Percentiles rank a stretch among this genome's conserved stretches.
These are phyloP conservation scores for Backusella circina DNA, from an alignment of 192 early-diverging fungal species.

Conservation along the genomic window DNA sequence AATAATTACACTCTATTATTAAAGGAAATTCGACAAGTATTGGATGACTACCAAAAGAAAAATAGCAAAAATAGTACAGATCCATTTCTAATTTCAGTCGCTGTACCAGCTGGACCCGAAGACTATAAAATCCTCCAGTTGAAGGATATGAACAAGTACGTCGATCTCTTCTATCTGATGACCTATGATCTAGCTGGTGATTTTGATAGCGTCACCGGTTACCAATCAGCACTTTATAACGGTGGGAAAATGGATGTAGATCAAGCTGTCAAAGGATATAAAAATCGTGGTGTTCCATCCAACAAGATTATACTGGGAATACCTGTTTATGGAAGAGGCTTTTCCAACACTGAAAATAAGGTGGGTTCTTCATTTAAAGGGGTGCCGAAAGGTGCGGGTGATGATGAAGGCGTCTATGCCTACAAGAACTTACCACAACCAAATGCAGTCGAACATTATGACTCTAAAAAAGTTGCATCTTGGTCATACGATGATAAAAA, in stretches of 20 bases:
- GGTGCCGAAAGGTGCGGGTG: slow-evolving; percentile 76
- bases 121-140: slow-evolving; percentile 60
- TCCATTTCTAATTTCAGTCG: slow-evolving; percentile 62
- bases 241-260: slow-evolving; percentile 55
- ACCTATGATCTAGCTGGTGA: slow-evolving; percentile 75
- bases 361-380: slow-evolving; percentile 62
- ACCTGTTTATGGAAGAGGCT: slow-evolving; percentile 89
- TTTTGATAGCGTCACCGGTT: slow-evolving; percentile 67
- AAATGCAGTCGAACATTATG: slow-evolving; percentile 71
- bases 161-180: slow-evolving; percentile 89
- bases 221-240: slow-evolving; percentile 83
- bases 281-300: slow-evolving; percentile 68
- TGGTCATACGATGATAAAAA: slow-evolving; percentile 70
- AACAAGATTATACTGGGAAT: slow-evolving; percentile 86
- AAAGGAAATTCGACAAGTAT: slow-evolving; percentile 58
- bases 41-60: slow-evolving; percentile 52
- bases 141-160: slow-evolving; percentile 54
- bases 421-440: slow-evolving; percentile 74
- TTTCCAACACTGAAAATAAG: slow-evolving; percentile 73
- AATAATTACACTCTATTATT: slow-evolving; percentile 77
- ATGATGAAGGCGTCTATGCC: slow-evolving; percentile 89
- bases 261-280: slow-evolving; percentile 69
- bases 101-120: slow-evolving; percentile 57
- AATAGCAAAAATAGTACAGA: slow-evolving; percentile 4
- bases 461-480: slow-evolving; percentile 67